Evolutionary conservation across 139 green algal species (phyloP).

Genomic region (Deuterostichococcus epilithicus): DNA sequence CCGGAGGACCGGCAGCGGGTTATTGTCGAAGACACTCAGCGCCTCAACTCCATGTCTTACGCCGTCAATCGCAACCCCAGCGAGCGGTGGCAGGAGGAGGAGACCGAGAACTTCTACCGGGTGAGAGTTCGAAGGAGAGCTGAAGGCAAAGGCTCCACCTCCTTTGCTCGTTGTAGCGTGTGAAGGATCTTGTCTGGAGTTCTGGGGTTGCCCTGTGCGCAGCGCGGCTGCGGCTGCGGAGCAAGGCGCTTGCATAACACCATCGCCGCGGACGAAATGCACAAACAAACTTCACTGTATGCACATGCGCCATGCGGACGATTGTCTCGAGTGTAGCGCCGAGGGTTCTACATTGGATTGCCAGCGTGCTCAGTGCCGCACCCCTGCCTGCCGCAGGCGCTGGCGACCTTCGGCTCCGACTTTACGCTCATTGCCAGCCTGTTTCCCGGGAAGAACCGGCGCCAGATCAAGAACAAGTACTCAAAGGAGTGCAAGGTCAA

Average conservation of each 20-base stretch:
- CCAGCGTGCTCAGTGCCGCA: too few species aligned
- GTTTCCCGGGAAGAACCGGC: conserved; percentile 52
- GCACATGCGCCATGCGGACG: too few species aligned
- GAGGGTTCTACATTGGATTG: too few species aligned
- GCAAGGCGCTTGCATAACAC: too few species aligned
- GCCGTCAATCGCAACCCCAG: conserved; percentile 29
- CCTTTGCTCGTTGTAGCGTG: too few species aligned
- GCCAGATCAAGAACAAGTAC: conserved; percentile 67
- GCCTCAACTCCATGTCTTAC: conserved; percentile 55
- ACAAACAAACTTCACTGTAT: too few species aligned
- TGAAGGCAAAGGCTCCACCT: background rate
- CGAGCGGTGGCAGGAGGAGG: conserved; percentile 54
- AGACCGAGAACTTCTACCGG: conserved; percentile 67
- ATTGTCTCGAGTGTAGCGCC: too few species aligned
- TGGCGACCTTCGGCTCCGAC: conserved; percentile 73
- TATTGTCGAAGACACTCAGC: conserved; percentile 19
- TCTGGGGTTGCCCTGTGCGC: too few species aligned
- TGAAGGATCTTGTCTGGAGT: too few species aligned
- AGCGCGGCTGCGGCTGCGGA: too few species aligned
- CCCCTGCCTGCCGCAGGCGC: conserved; percentile 28
- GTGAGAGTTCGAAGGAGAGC: conserved; percentile 10
- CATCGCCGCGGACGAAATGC: too few species aligned
- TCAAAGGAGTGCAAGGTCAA: conserved; percentile 4
- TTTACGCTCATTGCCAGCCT: conserved; percentile 67
- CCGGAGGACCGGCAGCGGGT: conserved; percentile 20